phyloP scores from a whole-genome alignment of 768 basidiomycete species.

The Pilatotrama ljubarskyi region DNA sequence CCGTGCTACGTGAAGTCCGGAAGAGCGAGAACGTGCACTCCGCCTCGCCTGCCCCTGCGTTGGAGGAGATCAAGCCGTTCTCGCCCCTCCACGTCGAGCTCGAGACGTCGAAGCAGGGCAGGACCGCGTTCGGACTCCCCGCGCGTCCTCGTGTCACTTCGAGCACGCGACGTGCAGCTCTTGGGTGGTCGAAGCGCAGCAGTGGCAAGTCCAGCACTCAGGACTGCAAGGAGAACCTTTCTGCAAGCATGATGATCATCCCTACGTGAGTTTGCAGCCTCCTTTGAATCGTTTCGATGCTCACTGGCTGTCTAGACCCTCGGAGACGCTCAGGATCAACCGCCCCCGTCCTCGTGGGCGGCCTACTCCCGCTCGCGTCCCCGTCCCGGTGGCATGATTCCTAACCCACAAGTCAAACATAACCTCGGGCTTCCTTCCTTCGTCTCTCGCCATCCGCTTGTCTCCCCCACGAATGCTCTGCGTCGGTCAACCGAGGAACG shows the following conservation, averaged over 20 bases:
- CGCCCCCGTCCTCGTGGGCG: constrained; percentile 49
- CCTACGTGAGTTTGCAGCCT: constrained; percentile 48
- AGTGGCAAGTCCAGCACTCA: constrained; percentile 43
- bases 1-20: constrained; percentile 44
- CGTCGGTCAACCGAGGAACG: background rate
- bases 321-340: constrained; percentile 44
- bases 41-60: constrained; percentile 36
- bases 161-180: constrained; percentile 52
- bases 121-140: constrained; percentile 32
- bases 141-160: constrained; percentile 55
- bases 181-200: constrained; percentile 68
- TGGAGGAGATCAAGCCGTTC: constrained; percentile 44
- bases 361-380: constrained; percentile 35
- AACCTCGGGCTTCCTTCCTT: background rate
- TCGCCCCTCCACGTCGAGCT: constrained; percentile 41
- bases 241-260: constrained; percentile 41
- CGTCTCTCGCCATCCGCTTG: background rate
- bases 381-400: constrained; percentile 30
- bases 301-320: constrained; percentile 31
- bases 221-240: constrained; percentile 47
- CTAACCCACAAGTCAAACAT: background rate
- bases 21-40: constrained; percentile 39
- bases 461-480: constrained; percentile 2
- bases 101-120: constrained; percentile 39
- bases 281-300: background rate